These are phyloP conservation scores for Protomyces lactucae-debilis DNA, from an alignment of 1,139 yeast genomes.

Conservation along the genomic window DNA sequence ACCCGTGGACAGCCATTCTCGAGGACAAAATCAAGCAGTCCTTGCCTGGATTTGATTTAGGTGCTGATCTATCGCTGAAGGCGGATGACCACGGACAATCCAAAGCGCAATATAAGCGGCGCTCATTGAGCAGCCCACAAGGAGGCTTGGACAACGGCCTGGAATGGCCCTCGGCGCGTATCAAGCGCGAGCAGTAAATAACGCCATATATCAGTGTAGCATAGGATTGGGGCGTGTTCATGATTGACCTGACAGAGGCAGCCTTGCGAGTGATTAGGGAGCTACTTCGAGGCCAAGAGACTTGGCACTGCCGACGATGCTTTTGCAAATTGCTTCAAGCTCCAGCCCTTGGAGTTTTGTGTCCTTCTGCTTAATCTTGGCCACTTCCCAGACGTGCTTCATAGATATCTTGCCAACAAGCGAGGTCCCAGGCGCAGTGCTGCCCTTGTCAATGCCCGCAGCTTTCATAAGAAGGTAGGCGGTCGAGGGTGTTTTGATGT, in stretches of 20 bases:
- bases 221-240: no score
- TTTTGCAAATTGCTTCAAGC: constrained; percentile 71
- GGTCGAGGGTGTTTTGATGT: constrained; percentile 87
- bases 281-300: constrained; percentile 82
- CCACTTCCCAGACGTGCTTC: constrained; percentile 90
- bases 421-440: constrained; percentile 47
- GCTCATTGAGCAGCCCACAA: no score
- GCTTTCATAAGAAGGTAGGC: constrained; percentile 81
- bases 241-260: no score
- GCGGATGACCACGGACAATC: no score
- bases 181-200: neutral
- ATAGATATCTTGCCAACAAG: constrained; percentile 69
- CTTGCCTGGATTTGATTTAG: neutral
- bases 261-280: constrained; percentile 41
- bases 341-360: constrained; percentile 68
- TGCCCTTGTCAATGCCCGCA: constrained; percentile 75
- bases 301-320: constrained; percentile 79
- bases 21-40: constrained; percentile 4
- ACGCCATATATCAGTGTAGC: no score
- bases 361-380: constrained; percentile 83
- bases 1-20: constrained; percentile 15
- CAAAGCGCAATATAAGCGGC: no score
- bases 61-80: neutral
- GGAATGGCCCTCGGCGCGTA: neutral
- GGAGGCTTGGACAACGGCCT: neutral